Percentiles rank a stretch among this genome's conserved stretches.
Evolutionary conservation across 306 rosid genomes (phyloP).

Genomic region (Spatholobus suberectus): DNA sequence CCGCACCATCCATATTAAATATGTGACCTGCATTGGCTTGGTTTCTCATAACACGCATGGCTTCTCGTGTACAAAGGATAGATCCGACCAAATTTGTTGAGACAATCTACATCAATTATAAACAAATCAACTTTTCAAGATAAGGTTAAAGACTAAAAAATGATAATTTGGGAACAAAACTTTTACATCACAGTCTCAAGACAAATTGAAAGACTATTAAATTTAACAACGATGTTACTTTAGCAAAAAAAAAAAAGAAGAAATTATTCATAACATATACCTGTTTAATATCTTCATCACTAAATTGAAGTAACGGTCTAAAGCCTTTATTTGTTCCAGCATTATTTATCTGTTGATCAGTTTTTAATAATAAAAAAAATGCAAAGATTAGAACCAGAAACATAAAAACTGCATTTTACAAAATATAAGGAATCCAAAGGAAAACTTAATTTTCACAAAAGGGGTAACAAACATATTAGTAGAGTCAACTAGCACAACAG

Average conservation of each 20-base stretch:
- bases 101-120: slow-evolving; percentile 67
- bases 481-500: neutral
- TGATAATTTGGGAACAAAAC: neutral
- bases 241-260: neutral
- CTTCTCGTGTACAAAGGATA: slow-evolving; percentile 90
- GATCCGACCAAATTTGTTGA: slow-evolving; percentile 95
- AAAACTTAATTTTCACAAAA: neutral
- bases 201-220: neutral
- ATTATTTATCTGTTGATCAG: slow-evolving; percentile 74
- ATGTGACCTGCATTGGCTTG: slow-evolving; percentile 87
- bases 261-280: slow-evolving; percentile 42
- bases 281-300: slow-evolving; percentile 92
- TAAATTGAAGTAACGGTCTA: slow-evolving; percentile 88
- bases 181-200: neutral
- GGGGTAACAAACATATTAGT: neutral
- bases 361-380: neutral
- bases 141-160: neutral
- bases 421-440: neutral
- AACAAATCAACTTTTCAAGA: neutral
- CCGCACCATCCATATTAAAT: slow-evolving; percentile 97
- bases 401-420: slow-evolving; percentile 3
- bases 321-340: slow-evolving; percentile 96
- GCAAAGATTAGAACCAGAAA: slow-evolving; percentile 15
- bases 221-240: neutral
- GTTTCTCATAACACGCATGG: slow-evolving; percentile 76